These are phyloP conservation scores for Cercis canadensis DNA, from an alignment of 306 rosid genomes.

Conservation along the genomic window DNA sequence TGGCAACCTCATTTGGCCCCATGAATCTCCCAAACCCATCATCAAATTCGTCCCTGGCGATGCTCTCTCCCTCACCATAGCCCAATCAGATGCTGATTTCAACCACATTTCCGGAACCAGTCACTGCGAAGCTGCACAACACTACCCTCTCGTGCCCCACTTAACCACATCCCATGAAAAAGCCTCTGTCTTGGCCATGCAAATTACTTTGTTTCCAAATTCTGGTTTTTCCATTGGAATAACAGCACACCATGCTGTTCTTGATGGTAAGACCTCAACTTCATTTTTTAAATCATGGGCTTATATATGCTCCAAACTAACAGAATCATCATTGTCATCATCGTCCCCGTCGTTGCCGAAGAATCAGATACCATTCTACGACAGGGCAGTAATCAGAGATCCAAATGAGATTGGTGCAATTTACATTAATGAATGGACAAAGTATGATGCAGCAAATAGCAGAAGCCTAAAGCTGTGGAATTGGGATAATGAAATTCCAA, in stretches of 20 bases:
- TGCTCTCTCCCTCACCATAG: conserved; percentile 27
- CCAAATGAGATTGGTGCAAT: conserved; percentile 25
- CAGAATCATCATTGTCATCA: neutral
- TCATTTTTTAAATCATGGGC: conserved; percentile 44
- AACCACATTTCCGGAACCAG: neutral
- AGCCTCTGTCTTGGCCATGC: conserved; percentile 42
- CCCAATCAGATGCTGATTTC: conserved; percentile 25
- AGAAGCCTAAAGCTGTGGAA: conserved; percentile 7
- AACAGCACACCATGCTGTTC: conserved; percentile 49
- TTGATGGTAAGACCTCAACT: conserved; percentile 48
- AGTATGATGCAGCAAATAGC: neutral
- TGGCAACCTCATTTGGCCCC: conserved; percentile 1
- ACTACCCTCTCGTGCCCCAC: too few relatives aligned
- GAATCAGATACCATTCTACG: conserved; percentile 40
- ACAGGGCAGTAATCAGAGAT: conserved; percentile 35
- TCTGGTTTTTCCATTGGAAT: conserved; percentile 52
- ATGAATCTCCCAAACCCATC: neutral
- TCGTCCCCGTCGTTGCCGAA: neutral
- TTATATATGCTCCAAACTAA: conserved; percentile 15
- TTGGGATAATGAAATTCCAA: neutral
- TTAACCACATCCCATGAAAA: conserved; percentile 33
- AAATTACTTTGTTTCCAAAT: conserved; percentile 52
- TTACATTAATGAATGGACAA: conserved; percentile 26
- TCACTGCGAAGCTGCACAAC: too few relatives aligned
- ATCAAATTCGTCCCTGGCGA: neutral